A percentile compares a stretch with the other conserved stretches of the same genome.
phyloP scores from a whole-genome alignment of 2,329 filamentous ascomycete genomes.

The Whalleya microplaca region DNA sequence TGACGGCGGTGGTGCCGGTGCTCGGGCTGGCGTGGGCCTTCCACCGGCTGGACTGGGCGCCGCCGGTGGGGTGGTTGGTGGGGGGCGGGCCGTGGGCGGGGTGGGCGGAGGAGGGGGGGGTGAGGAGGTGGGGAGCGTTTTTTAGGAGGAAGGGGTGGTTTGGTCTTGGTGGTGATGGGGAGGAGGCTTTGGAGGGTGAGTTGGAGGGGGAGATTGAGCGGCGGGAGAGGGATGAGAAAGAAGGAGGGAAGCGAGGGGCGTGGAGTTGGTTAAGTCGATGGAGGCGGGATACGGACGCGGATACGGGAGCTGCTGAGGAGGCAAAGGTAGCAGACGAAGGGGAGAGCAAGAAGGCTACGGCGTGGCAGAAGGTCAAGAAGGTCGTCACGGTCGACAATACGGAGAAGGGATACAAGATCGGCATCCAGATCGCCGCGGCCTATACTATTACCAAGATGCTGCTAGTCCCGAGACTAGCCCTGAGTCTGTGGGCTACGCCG shows the following conservation, averaged over 20 bases:
- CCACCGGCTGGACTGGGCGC: constrained; percentile 78
- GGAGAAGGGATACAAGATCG: constrained; percentile 52
- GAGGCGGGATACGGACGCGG: constrained; percentile 36
- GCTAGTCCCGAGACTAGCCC: constrained; percentile 73
- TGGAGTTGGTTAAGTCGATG: constrained; percentile 38
- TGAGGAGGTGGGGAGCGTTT: constrained; percentile 77
- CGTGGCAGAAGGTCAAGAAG: constrained; percentile 30
- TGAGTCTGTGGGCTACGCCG: constrained; percentile 87
- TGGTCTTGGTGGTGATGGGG: constrained; percentile 50
- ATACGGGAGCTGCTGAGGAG: constrained; percentile 41
- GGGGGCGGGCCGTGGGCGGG: constrained; percentile 52
- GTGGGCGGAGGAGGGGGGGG: constrained; percentile 64
- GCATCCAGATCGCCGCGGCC: constrained; percentile 78
- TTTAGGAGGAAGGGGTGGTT: constrained; percentile 84
- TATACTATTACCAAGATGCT: constrained; percentile 90
- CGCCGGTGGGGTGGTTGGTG: constrained; percentile 52
- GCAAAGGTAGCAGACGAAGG: constrained; percentile 39
- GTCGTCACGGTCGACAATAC: constrained; percentile 35
- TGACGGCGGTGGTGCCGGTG: constrained; percentile 84
- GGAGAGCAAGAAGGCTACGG: constrained; percentile 20
- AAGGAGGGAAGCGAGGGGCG: not conserved
- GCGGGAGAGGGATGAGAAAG: constrained; percentile 27
- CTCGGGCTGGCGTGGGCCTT: constrained; percentile 76
- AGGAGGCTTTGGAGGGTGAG: constrained; percentile 22
- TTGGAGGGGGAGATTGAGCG: constrained; percentile 33